These are phyloP conservation scores for Tylopilus sp. DNA, from an alignment of 1,284 basidiomycete species.

Conservation along the genomic window DNA sequence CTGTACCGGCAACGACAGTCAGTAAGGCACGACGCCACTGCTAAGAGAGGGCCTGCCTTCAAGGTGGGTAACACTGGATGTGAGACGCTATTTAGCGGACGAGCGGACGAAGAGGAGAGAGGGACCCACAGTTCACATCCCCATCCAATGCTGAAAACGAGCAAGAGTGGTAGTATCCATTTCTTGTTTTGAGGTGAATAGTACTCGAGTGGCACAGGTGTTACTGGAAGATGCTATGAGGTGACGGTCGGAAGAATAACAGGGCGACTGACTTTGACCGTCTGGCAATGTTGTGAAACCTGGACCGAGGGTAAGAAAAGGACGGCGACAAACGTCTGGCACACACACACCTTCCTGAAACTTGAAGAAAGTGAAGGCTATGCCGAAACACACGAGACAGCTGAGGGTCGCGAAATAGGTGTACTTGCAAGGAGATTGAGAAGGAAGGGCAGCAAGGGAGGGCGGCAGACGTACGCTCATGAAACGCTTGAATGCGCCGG, in stretches of 20 bases:
- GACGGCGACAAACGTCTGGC: not conserved
- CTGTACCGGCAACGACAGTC: constrained; percentile 35
- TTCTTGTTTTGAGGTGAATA: constrained; percentile 44
- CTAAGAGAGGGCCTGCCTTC: constrained; percentile 47
- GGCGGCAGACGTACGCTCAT: constrained; percentile 61
- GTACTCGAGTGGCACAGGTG: constrained; percentile 48
- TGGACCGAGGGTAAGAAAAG: constrained; percentile 20
- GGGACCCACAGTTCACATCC: constrained; percentile 62
- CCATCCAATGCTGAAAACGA: constrained; percentile 67
- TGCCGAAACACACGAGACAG: constrained; percentile 56
- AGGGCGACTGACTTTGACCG: constrained; percentile 38
- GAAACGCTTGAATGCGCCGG: constrained; percentile 73
- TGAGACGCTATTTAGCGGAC: not conserved
- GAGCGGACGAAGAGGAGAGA: not conserved
- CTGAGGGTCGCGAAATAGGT: constrained; percentile 66
- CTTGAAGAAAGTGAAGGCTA: constrained; percentile 59
- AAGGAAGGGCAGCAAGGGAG: not conserved
- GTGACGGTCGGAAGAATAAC: not conserved
- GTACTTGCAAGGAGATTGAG: constrained; percentile 46
- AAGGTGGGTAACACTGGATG: constrained; percentile 67
- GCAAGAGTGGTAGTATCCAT: constrained; percentile 64
- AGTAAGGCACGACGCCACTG: not conserved
- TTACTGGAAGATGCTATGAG: constrained; percentile 38
- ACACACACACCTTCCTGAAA: constrained; percentile 57
- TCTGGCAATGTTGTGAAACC: constrained; percentile 41